Evolutionary conservation across 495 filamentous ascomycete species (phyloP).

Genomic region (Talaromyces liani): DNA sequence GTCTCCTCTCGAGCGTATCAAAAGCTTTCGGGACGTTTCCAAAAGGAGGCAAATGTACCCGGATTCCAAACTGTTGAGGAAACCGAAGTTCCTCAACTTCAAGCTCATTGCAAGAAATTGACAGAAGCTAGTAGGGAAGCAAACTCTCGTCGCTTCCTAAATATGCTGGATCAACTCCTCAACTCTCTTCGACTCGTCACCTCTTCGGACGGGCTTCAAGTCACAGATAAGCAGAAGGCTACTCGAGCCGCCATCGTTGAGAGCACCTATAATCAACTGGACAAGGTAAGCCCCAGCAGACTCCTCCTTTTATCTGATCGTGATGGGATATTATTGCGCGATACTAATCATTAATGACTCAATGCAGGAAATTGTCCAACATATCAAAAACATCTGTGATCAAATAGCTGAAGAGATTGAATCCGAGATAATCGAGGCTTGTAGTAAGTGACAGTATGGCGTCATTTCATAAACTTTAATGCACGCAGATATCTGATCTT

Average conservation of each 20-base stretch:
- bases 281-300: slow-evolving; percentile 31
- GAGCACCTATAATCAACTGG: slow-evolving; percentile 33
- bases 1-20: slow-evolving; percentile 52
- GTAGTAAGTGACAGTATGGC: slow-evolving; percentile 2
- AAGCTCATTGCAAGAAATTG: slow-evolving; percentile 46
- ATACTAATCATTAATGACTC: neutral
- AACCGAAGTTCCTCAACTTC: slow-evolving; percentile 49
- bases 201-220: slow-evolving; percentile 31
- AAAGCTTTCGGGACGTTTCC: slow-evolving; percentile 47
- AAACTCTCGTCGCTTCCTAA: slow-evolving; percentile 38
- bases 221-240: slow-evolving; percentile 28
- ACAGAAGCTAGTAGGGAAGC: slow-evolving; percentile 39
- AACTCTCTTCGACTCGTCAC: slow-evolving; percentile 48
- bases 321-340: neutral
- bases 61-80: slow-evolving; percentile 41
- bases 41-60: slow-evolving; percentile 36
- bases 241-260: slow-evolving; percentile 33
- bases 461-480: neutral
- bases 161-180: slow-evolving; percentile 39
- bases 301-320: neutral
- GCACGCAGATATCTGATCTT: slow-evolving; percentile 17
- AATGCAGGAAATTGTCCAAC: slow-evolving; percentile 24
- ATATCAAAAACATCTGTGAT: slow-evolving; percentile 22
- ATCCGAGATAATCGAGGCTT: slow-evolving; percentile 36
- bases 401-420: slow-evolving; percentile 29